Evolutionary conservation across 768 basidiomycete species (phyloP).

Genomic region (Chlorophyllum brunneum): DNA sequence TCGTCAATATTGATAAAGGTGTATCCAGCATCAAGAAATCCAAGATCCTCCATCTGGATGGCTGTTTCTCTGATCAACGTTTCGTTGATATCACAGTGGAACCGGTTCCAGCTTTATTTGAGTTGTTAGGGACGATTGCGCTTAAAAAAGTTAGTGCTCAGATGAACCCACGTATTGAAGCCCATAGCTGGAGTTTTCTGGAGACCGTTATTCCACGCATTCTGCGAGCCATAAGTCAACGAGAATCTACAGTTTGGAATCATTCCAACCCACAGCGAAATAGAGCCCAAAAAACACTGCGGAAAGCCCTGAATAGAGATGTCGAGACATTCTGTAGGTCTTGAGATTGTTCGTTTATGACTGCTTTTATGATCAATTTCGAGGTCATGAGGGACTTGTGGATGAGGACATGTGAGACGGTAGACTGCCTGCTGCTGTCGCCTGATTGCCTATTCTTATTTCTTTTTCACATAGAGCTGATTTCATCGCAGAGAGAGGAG

Average conservation of each 20-base stretch:
- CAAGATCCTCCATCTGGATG: constrained; percentile 19
- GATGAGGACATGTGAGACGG: not conserved
- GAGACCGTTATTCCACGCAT: constrained; percentile 19
- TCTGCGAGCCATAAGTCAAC: not conserved
- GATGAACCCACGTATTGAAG: constrained; percentile 20
- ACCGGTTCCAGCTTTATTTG: constrained; percentile 23
- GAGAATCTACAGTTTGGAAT: no score
- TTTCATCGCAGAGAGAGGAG: not conserved
- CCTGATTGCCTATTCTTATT: not conserved
- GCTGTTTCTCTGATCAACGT: constrained; percentile 21
- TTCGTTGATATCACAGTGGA: constrained; percentile 22
- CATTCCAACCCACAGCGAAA: no score
- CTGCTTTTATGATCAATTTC: no score
- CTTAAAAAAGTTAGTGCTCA: not conserved
- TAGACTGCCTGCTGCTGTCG: not conserved
- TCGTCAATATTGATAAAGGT: constrained; percentile 24
- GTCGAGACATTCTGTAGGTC: no score
- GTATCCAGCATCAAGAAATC: constrained; percentile 23
- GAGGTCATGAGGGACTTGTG: not conserved
- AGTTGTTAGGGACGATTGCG: no score
- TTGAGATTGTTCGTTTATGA: no score
- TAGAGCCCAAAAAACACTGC: not conserved
- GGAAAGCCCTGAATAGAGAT: not conserved
- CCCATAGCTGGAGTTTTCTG: constrained; percentile 24
- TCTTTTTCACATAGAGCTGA: constrained; percentile 3